Evolutionary conservation across 2,329 filamentous ascomycete genomes (phyloP).

Genomic region (Sclerotinia glacialis): DNA sequence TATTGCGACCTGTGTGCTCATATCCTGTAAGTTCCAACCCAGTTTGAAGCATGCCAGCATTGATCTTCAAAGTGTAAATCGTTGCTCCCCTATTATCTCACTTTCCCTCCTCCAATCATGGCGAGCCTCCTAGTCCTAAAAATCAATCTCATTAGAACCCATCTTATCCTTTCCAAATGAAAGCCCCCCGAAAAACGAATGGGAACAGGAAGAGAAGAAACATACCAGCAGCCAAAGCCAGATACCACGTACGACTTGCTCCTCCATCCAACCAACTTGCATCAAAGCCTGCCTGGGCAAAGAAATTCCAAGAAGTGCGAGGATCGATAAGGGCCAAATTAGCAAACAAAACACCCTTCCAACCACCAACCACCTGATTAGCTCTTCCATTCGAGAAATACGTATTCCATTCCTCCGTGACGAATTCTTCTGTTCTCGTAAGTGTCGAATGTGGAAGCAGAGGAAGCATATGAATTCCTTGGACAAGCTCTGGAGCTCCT

Average conservation of each 20-base stretch:
- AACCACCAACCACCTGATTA: conserved; percentile 67
- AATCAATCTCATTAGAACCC: conserved; percentile 1
- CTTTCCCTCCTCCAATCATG: neutral
- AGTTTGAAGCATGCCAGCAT: conserved; percentile 5
- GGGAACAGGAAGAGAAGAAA: no score
- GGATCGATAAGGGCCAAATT: conserved; percentile 80
- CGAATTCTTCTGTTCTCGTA: conserved; percentile 66
- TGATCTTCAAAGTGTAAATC: neutral
- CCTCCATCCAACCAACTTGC: conserved; percentile 74
- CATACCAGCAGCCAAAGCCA: conserved; percentile 71
- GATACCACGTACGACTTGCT: conserved; percentile 79
- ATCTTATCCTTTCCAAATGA: no score
- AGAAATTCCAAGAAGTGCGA: conserved; percentile 68
- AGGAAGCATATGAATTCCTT: conserved; percentile 45
- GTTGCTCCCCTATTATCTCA: neutral
- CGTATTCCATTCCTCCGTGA: conserved; percentile 76
- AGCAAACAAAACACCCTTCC: conserved; percentile 80
- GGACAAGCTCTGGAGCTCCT: conserved; percentile 65
- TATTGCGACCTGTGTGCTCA: neutral
- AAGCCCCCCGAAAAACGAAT: no score
- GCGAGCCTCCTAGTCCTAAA: conserved; percentile 19
- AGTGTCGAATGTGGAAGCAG: conserved; percentile 53
- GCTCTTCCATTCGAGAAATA: conserved; percentile 70
- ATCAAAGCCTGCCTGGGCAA: conserved; percentile 64
- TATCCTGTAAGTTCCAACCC: neutral